Conservation (phyloP, 805 yeast genomes). For the Isabelozyma pseudorhagii region DNA sequence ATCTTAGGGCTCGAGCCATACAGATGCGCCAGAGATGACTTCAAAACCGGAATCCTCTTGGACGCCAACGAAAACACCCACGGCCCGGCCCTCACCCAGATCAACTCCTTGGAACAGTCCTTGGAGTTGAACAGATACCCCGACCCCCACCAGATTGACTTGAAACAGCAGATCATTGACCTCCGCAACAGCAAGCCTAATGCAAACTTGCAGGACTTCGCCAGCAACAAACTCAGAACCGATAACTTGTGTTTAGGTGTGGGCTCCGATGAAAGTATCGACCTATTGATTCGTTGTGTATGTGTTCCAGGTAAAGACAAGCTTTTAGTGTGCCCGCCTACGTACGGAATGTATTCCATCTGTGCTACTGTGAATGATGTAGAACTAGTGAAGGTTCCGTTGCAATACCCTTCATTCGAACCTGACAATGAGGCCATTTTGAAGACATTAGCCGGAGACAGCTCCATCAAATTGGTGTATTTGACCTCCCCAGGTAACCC, state of each 20-base stretch:
- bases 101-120: conserved; percentile 41
- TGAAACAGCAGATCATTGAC: conserved; percentile 68
- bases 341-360: conserved; percentile 95
- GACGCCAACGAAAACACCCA: conserved; percentile 97
- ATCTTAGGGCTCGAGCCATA: conserved; percentile 83
- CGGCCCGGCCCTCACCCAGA: conserved; percentile 68
- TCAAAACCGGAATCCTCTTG: conserved; percentile 77
- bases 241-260: conserved; percentile 89
- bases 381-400: conserved; percentile 69
- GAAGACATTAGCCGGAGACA: conserved; percentile 51
- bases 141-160: conserved; percentile 85
- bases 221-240: conserved; percentile 35
- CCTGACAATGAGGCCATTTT: conserved; percentile 56
- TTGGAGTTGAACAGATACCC: conserved; percentile 87
- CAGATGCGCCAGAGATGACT: conserved; percentile 96
- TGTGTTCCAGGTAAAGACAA: conserved; percentile 83
- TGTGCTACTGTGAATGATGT: conserved; percentile 91
- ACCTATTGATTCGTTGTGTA: conserved; percentile 77
- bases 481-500: conserved; percentile 98
- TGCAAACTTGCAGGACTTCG: conserved; percentile 7
- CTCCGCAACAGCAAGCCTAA: conserved; percentile 61
- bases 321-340: conserved; percentile 85
- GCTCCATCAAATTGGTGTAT: conserved; percentile 68
- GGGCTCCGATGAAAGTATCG: conserved; percentile 96
- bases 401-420: conserved; percentile 49